These are phyloP conservation scores for Rhizopus delemar DNA, from an alignment of 371 early-diverging fungal species.

Conservation along the genomic window DNA sequence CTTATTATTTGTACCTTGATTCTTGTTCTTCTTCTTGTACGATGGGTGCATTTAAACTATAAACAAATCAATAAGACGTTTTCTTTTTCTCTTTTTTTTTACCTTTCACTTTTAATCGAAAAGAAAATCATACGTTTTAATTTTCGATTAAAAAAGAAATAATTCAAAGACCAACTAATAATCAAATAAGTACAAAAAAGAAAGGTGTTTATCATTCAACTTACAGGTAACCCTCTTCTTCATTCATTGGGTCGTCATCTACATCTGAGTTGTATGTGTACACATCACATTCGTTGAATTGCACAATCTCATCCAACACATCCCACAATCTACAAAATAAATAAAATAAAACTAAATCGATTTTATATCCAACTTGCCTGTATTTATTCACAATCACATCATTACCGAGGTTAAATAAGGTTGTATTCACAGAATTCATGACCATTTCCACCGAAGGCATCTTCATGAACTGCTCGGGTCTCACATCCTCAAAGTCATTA, in stretches of 20 bases:
- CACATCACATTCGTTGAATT: conserved; percentile 81
- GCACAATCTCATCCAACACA: conserved; percentile 77
- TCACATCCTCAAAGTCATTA: conserved; percentile 90
- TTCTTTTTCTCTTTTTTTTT: conserved; percentile 9
- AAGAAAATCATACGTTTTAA: conserved; percentile 90
- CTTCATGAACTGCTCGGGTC: conserved; percentile 84
- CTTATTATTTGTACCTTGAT: conserved; percentile 13
- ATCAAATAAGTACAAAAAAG: conserved; percentile 3
- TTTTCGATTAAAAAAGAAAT: conserved; percentile 90
- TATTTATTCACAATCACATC: conserved; percentile 53
- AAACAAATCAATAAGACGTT: neutral
- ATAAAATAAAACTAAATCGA: neutral
- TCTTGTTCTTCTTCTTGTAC: conserved; percentile 31
- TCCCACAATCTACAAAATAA: conserved; percentile 69
- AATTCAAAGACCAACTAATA: conserved; percentile 88
- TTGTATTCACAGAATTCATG: conserved; percentile 83
- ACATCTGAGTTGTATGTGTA: conserved; percentile 85
- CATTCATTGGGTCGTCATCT: conserved; percentile 87
- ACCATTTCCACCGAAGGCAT: conserved; percentile 72
- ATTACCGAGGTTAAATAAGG: conserved; percentile 82
- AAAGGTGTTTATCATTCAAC: neutral
- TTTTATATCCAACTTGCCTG: conserved; percentile 44
- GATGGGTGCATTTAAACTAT: conserved; percentile 40
- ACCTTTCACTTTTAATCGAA: conserved; percentile 84
- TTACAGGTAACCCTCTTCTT: conserved; percentile 72